Evolutionary conservation across 305 asterid genomes (phyloP).

Genomic region (Solanum chacoense): DNA sequence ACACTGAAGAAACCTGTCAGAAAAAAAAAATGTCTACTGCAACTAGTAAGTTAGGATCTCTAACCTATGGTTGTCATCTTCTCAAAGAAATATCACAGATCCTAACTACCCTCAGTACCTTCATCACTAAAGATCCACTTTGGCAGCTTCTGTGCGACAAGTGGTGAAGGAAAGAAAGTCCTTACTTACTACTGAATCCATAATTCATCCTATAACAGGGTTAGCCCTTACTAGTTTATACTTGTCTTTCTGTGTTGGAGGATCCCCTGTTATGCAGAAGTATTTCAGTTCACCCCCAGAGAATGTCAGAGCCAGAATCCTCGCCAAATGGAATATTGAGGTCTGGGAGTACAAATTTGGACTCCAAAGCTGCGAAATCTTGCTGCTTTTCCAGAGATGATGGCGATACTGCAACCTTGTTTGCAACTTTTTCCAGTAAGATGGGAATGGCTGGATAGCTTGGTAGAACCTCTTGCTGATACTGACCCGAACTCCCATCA

Average conservation of each 20-base stretch:
- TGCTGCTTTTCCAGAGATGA: conserved; percentile 6
- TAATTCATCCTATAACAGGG: conserved; percentile 11
- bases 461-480: conserved; percentile 11
- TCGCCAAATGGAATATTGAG: conserved; percentile 55
- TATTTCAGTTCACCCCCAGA: conserved; percentile 15
- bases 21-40: neutral
- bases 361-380: conserved; percentile 5
- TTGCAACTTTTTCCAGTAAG: conserved; percentile 9
- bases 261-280: neutral
- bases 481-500: conserved; percentile 19
- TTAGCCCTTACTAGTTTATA: conserved; percentile 17
- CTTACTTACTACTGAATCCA: conserved; percentile 13
- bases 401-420: conserved; percentile 7
- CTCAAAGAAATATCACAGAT: conserved; percentile 6
- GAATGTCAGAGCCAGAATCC: conserved; percentile 19
- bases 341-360: conserved; percentile 48
- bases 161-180: conserved; percentile 4
- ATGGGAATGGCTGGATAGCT: conserved; percentile 6
- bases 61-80: neutral
- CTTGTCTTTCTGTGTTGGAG: neutral
- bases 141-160: neutral
- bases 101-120: conserved; percentile 17
- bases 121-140: conserved; percentile 2
- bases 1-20: conserved; percentile 5
- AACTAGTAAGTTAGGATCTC: conserved; percentile 8